These are phyloP conservation scores for Cladosporium oxysporum DNA, from an alignment of 2,329 filamentous ascomycete species.

Conservation along the genomic window DNA sequence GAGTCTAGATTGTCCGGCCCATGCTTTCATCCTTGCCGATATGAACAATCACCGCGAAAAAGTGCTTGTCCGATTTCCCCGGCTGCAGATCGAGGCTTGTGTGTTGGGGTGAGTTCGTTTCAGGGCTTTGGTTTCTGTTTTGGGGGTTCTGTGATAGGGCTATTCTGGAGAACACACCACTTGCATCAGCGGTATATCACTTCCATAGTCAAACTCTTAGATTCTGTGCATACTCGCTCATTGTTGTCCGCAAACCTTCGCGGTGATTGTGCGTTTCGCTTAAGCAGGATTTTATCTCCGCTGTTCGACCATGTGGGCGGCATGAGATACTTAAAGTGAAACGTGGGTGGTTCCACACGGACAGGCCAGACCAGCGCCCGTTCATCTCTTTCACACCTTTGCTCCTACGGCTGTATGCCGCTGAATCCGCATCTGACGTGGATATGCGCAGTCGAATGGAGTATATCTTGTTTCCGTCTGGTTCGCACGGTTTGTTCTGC, in stretches of 20 bases:
- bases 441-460: not conserved
- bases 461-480: not conserved
- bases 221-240: not conserved
- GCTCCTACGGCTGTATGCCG: conserved; percentile 7
- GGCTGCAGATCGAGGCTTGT: conserved; percentile 2
- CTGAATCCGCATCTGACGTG: conserved; percentile 12
- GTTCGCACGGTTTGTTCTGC: not conserved
- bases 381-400: conserved; percentile 12
- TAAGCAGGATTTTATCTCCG: not conserved
- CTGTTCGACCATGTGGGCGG: not conserved
- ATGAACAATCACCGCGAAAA: not conserved
- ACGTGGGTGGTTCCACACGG: conserved; percentile 4
- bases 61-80: conserved; percentile 1
- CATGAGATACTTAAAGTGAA: conserved; percentile 4
- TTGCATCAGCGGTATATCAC: not conserved
- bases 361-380: conserved; percentile 5
- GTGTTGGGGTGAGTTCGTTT: not conserved
- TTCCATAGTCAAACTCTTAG: not conserved
- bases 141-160: not conserved
- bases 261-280: not conserved
- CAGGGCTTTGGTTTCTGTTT: not conserved
- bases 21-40: not conserved
- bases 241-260: not conserved
- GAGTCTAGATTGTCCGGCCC: not conserved
- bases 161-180: not conserved